Base-by-base conservation (phyloP, 1,284 basidiomycete genomes). In the Hymenochaete sp. region DNA sequence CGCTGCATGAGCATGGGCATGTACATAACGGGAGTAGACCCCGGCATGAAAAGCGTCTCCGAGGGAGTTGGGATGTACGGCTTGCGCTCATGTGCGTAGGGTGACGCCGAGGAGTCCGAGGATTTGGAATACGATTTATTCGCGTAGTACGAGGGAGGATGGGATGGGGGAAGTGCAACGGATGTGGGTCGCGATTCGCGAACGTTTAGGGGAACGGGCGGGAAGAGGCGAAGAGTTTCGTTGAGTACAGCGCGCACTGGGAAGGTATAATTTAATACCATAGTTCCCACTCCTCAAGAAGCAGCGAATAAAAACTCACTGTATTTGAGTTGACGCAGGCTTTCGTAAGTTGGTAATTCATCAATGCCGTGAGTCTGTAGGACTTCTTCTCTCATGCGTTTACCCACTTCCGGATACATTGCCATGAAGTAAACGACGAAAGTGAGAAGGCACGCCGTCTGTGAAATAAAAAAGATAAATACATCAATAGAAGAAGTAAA, bases 231-330 rank as follows among this genome's bases (percentile, higher is more conserved):
- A 4, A 86, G 67, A 0, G 79, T 78, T 54, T 86, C 82, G 50
- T 85, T 81, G 27, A 86, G 68, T 10, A 85, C 75, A 3, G 82
- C 82, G 48, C 77, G 72, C 63, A 84, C 79, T 82, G 50, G 36
- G 21, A n/a, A 26, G 11, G 29, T 35, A 41, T 29, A 42, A 36
- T 44, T 43, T 27, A 37, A 27, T 18, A 36, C 26, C 25, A 47
- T 13, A 28, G 13, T 22, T 22, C 21, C 47, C 27, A 38, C 9
- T 47, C 46, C 27, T 22, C 42, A 22, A 28, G 39, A 31, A 32
- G 13, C 31, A 24, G 13, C n/a, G 14, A 18, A 26, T 42, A 24
- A 19, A 24, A 10, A 68, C 77, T 52, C 52, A 82, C 79, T 67
- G 56, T 84, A 84, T 62, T 69, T 76, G 58, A 85, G 63, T 28